These are phyloP conservation scores for Moringa oleifera DNA, from an alignment of 345 rosid species.

Conservation along the genomic window DNA sequence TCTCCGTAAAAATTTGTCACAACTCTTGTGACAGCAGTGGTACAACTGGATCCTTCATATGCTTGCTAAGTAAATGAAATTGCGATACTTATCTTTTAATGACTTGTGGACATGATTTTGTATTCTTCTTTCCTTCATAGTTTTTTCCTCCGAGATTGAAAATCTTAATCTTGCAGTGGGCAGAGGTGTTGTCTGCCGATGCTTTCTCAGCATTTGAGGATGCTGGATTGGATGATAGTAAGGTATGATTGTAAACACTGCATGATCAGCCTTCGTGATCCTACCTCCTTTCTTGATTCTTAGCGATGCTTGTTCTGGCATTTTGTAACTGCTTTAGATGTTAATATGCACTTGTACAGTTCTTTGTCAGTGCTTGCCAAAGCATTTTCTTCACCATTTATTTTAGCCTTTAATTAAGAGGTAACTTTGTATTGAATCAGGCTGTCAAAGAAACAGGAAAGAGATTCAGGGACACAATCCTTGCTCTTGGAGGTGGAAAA, in stretches of 20 bases:
- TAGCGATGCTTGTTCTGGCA: too few relatives aligned
- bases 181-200: conserved; percentile 93
- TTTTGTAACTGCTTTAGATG: too few relatives aligned
- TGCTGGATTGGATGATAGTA: conserved; percentile 63
- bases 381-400: not conserved
- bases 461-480: conserved; percentile 77
- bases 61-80: not conserved
- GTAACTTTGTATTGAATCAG: conserved; percentile 30
- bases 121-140: conserved; percentile 6
- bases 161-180: conserved; percentile 69
- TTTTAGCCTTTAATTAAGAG: not conserved
- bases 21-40: not conserved
- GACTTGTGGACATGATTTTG: not conserved
- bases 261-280: conserved; percentile 1
- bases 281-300: not conserved
- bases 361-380: not conserved
- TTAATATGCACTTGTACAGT: too few relatives aligned
- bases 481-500: conserved; percentile 93
- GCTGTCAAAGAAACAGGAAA: conserved; percentile 76
- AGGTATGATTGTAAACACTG: conserved; percentile 41
- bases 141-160: conserved; percentile 9
- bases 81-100: too few relatives aligned
- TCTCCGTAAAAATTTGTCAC: not conserved
- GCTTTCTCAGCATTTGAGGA: conserved; percentile 98
- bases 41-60: not conserved